Evolutionary conservation across 2,329 filamentous ascomycete genomes (phyloP).

Genomic region (Penicillium sp.): DNA sequence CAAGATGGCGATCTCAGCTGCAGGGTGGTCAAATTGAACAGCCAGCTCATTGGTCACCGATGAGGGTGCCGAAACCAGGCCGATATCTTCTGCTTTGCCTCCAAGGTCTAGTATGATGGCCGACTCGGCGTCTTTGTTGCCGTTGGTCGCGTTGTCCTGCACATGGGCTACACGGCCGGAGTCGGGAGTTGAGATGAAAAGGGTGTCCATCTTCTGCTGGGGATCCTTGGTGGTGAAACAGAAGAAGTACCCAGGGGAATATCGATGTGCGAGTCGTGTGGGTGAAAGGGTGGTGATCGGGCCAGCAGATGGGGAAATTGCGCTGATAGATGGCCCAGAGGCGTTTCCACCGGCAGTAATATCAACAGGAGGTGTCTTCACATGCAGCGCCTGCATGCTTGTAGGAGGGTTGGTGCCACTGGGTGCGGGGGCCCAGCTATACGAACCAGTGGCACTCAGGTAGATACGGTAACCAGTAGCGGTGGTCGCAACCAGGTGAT

Average conservation of each 20-base stretch:
- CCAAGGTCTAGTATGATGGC: slow-evolving; percentile 77
- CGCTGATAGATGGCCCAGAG: slow-evolving; percentile 28
- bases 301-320: slow-evolving; percentile 36
- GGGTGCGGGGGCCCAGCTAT: slow-evolving; percentile 55
- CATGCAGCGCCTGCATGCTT: slow-evolving; percentile 97
- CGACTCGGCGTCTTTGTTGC: slow-evolving; percentile 69
- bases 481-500: slow-evolving; percentile 88
- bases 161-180: slow-evolving; percentile 74
- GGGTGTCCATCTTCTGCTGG: slow-evolving; percentile 60
- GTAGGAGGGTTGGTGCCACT: slow-evolving; percentile 71
- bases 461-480: slow-evolving; percentile 89
- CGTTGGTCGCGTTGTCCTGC: slow-evolving; percentile 53
- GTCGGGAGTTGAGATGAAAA: slow-evolving; percentile 88
- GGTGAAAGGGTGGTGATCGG: slow-evolving; percentile 47
- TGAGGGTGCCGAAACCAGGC: slow-evolving; percentile 70
- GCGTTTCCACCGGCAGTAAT: slow-evolving; percentile 20
- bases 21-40: slow-evolving; percentile 85
- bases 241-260: slow-evolving; percentile 87
- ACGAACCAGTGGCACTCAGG: slow-evolving; percentile 81
- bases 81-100: slow-evolving; percentile 74
- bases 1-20: slow-evolving; percentile 83
- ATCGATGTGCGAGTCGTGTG: slow-evolving; percentile 52
- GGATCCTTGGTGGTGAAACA: slow-evolving; percentile 72
- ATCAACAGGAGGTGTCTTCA: slow-evolving; percentile 79
- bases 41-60: slow-evolving; percentile 81